Evolutionary conservation across 176 grass and related monocot genomes (phyloP).

Genomic region (Urochloa ruziziensis): DNA sequence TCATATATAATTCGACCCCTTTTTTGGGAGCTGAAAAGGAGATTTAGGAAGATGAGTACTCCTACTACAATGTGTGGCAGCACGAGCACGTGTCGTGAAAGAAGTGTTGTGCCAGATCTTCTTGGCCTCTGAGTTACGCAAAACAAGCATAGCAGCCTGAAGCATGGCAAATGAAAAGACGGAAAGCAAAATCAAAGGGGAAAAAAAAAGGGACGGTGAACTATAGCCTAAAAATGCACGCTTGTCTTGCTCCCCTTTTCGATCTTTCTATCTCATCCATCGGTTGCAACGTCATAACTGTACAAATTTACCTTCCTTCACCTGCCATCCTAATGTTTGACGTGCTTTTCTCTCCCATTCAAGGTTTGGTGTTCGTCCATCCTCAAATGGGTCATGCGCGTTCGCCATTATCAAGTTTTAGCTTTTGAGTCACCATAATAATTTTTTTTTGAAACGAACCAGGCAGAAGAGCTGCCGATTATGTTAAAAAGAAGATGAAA

Average conservation of each 20-base stretch:
- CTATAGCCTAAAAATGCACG: not conserved
- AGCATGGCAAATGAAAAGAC: not conserved
- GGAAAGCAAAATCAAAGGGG: not conserved
- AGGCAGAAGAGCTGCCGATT: too few relatives aligned
- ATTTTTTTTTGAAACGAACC: too few relatives aligned
- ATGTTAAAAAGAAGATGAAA: too few relatives aligned
- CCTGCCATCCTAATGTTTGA: not conserved
- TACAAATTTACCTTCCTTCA: not conserved
- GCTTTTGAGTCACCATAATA: too few relatives aligned
- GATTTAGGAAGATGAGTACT: not conserved
- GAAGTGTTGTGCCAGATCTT: not conserved
- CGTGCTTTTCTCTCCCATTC: not conserved
- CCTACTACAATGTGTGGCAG: not conserved
- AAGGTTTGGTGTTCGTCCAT: not conserved
- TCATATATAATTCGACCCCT: not conserved
- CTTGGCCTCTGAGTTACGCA: conserved; percentile 20
- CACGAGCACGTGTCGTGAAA: not conserved
- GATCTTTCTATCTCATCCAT: not conserved
- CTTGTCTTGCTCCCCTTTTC: not conserved
- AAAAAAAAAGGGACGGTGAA: not conserved
- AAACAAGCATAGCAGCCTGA: not conserved
- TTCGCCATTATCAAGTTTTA: not conserved
- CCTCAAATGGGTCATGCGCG: not conserved
- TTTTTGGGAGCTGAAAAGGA: not conserved
- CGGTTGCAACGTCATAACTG: not conserved